These are phyloP conservation scores for Stygiomarasmius scandens DNA, from an alignment of 1,284 basidiomycete species.

Conservation along the genomic window DNA sequence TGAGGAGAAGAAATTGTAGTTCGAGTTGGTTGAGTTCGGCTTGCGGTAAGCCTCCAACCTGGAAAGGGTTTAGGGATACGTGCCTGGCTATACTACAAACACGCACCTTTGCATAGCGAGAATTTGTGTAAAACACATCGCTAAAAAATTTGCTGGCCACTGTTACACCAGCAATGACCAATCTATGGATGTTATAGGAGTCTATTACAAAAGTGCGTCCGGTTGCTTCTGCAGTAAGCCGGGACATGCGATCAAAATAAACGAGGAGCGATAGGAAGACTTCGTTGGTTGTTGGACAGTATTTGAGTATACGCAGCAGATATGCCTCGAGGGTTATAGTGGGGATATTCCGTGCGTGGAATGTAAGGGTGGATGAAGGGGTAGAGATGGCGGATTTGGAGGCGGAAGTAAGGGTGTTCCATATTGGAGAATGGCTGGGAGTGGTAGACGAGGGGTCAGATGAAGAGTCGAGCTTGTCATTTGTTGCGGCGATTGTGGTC, in stretches of 20 bases:
- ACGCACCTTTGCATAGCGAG: constrained; percentile 94
- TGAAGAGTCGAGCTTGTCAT: constrained; percentile 62
- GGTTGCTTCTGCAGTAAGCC: constrained; percentile 65
- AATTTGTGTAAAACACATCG: constrained; percentile 99
- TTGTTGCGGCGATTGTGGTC: constrained; percentile 90
- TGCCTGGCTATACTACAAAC: not conserved
- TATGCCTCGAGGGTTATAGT: constrained; percentile 95
- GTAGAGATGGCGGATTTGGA: constrained; percentile 78
- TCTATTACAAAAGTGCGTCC: constrained; percentile 90
- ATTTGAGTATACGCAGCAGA: constrained; percentile 93
- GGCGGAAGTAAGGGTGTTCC: constrained; percentile 75
- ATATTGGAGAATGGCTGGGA: constrained; percentile 46
- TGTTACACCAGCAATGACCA: constrained; percentile 97
- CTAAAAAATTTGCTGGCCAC: constrained; percentile 99
- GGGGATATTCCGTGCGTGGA: constrained; percentile 95
- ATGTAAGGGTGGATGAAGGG: constrained; percentile 84
- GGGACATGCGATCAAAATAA: constrained; percentile 94
- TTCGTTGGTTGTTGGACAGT: constrained; percentile 98
- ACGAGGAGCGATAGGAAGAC: constrained; percentile 94
- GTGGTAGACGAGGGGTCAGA: constrained; percentile 22
- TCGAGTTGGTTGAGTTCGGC: constrained; percentile 96
- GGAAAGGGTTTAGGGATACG: constrained; percentile 7
- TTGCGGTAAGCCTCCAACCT: constrained; percentile 95
- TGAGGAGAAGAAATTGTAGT: constrained; percentile 94
- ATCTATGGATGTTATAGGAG: constrained; percentile 93